These are phyloP conservation scores for Hanseniaspora mollemarum DNA, from an alignment of 805 yeast genomes.

Conservation along the genomic window DNA sequence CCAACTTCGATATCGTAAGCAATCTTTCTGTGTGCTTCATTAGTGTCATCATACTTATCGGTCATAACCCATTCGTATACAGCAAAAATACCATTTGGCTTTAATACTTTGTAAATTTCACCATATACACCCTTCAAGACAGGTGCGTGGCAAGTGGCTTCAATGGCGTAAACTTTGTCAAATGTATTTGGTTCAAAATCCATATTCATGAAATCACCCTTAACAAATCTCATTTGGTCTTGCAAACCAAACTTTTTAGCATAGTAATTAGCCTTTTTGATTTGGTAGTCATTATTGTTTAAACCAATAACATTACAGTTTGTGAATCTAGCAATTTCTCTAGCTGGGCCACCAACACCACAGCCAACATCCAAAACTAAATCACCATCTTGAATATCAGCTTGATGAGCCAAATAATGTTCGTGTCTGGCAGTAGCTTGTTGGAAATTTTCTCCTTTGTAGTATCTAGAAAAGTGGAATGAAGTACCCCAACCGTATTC, in stretches of 20 bases:
- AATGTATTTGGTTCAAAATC: constrained; percentile 82
- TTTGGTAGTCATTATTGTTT: constrained; percentile 94
- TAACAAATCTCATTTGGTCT: constrained; percentile 70
- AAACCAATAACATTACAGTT: constrained; percentile 78
- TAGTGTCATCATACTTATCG: constrained; percentile 74
- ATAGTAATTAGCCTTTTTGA: constrained; percentile 77
- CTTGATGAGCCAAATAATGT: constrained; percentile 82
- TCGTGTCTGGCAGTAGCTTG: constrained; percentile 97
- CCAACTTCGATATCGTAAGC: constrained; percentile 97
- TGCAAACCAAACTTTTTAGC: constrained; percentile 55
- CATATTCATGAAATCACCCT: constrained; percentile 99
- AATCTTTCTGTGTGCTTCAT: constrained; percentile 81
- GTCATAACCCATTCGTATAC: constrained; percentile 99
- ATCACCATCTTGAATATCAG: constrained; percentile 67
- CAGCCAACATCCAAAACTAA: constrained; percentile 95
- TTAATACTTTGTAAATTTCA: constrained; percentile 86
- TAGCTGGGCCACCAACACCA: constrained; percentile 99
- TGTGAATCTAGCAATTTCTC: constrained; percentile 88
- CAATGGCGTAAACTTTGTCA: constrained; percentile 96
- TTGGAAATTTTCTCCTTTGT: constrained; percentile 81
- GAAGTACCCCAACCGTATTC: constrained; percentile 99
- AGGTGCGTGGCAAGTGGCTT: constrained; percentile 98
- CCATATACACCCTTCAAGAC: constrained; percentile 88
- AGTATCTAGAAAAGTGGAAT: constrained; percentile 92
- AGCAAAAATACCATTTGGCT: constrained; percentile 96